Base-by-base conservation (phyloP, 2,329 filamentous ascomycete genomes). In the Gnomoniopsis smithogilvyi region DNA sequence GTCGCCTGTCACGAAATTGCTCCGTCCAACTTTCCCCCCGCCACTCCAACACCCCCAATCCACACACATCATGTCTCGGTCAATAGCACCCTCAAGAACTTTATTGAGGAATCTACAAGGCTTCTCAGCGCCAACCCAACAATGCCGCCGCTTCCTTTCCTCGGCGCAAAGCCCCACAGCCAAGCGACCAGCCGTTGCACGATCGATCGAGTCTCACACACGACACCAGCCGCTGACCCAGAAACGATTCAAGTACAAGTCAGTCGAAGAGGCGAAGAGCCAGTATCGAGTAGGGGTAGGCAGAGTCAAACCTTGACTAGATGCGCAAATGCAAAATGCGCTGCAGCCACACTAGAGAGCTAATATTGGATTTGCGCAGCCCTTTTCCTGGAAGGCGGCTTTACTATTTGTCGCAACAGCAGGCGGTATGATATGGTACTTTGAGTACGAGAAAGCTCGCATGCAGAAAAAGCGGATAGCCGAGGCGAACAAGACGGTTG, bases 331-430 rank as follows among this genome's bases (percentile, higher is more conserved):
- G 3, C 11, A 14, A 12, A 24, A 51, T 41, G 14, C 17, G 10
- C 6, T 6, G 47, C 12, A 38, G 33, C 14, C 21, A 4, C 21
- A 24, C 8, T 22, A 7, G 17, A 22, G 33, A 54, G 61, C 64
- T 66, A 50, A 65, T 57, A 26, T 34, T 22, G 17, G 45, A 30
- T 43, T 38, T 15, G 49, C 36, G 34, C 63, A 92, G 88, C 95
- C 95, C 33, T 98, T 99, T 78, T 96, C 93, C 56, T 93, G 91
- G 86, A 94, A 92, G 76, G 89, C 94, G 34, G 94, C 92, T 19
- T 67, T 92, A 53, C 81, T 99, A 64, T 98, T 99, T 78, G 80
- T 98, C 64, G 71, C 83, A 50, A 89, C 92, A 2, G 92, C 91
- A 66, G 87, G 78, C 14, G 88, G 86, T 30, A 81, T 99, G 68